Conservation (phyloP, 345 rosid genomes). For the Abelmoschus esculentus region DNA sequence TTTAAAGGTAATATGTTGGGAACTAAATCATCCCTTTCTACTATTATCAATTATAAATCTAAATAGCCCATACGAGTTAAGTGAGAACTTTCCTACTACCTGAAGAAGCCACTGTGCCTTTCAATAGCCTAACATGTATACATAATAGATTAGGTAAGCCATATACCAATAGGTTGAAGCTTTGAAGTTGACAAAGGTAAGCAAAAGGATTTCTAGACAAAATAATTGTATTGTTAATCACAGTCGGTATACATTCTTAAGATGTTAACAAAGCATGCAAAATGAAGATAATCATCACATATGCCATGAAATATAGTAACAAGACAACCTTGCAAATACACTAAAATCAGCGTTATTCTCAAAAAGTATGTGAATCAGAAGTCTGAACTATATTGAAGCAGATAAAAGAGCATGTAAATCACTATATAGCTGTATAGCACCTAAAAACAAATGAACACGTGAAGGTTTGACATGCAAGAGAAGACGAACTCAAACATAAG, state of each 20-base stretch:
- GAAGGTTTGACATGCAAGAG: no score
- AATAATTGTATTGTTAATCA: background rate
- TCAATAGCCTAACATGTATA: background rate
- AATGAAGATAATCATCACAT: background rate
- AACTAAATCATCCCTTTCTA: no score
- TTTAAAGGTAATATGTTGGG: background rate
- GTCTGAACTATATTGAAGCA: no score
- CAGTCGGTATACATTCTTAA: background rate
- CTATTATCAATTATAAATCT: no score
- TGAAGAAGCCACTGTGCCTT: background rate
- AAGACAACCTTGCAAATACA: background rate
- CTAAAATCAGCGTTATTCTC: background rate
- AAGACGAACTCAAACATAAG: no score
- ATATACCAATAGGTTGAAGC: background rate
- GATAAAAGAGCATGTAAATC: no score
- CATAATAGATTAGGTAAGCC: background rate
- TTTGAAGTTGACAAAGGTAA: no score
- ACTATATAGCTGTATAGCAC: no score
- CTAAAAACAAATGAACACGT: no score
- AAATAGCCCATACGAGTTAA: no score
- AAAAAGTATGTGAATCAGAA: background rate
- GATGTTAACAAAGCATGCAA: background rate
- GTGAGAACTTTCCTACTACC: background rate
- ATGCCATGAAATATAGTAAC: background rate
- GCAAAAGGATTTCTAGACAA: background rate